Percentiles rank a stretch among this genome's conserved stretches.
phyloP scores from a whole-genome alignment of 352 stramenopile genomes.

The Globisporangium cystogenes region DNA sequence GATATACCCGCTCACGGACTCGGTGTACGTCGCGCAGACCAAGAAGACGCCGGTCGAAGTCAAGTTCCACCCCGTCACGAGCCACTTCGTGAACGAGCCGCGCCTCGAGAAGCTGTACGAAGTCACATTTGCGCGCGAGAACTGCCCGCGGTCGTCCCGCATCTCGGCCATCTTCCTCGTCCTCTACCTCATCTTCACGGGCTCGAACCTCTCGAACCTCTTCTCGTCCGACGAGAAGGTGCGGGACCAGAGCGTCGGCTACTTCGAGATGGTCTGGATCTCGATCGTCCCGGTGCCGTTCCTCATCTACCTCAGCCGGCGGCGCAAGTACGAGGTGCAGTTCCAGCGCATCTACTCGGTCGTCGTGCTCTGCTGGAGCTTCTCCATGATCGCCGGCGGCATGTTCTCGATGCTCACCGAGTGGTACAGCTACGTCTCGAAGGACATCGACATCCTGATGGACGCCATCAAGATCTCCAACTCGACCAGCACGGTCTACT shows the following conservation, averaged over 20 bases:
- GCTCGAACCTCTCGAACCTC: conserved; percentile 64
- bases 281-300: conserved; percentile 63
- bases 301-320: conserved; percentile 56
- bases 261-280: conserved; percentile 67
- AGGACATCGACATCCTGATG: conserved; percentile 66
- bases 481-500: conserved; percentile 30
- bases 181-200: conserved; percentile 71
- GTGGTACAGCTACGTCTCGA: conserved; percentile 71
- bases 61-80: conserved; percentile 72
- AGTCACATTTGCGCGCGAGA: conserved; percentile 76
- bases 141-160: conserved; percentile 55
- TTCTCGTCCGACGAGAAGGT: conserved; percentile 51
- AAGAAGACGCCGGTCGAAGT: conserved; percentile 79
- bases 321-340: conserved; percentile 58
- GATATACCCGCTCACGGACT: conserved; percentile 72
- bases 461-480: conserved; percentile 38
- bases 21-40: conserved; percentile 52
- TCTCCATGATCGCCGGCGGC: conserved; percentile 65
- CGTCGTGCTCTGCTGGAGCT: conserved; percentile 61
- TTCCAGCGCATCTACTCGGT: conserved; percentile 73
- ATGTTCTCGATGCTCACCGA: conserved; percentile 84
- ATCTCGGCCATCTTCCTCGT: conserved; percentile 62
- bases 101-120: conserved; percentile 76
- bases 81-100: conserved; percentile 62
- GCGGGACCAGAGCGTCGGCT: conserved; percentile 40